Base-by-base conservation (phyloP, 208 protist species). In the Balamuthia mandrillaris region DNA sequence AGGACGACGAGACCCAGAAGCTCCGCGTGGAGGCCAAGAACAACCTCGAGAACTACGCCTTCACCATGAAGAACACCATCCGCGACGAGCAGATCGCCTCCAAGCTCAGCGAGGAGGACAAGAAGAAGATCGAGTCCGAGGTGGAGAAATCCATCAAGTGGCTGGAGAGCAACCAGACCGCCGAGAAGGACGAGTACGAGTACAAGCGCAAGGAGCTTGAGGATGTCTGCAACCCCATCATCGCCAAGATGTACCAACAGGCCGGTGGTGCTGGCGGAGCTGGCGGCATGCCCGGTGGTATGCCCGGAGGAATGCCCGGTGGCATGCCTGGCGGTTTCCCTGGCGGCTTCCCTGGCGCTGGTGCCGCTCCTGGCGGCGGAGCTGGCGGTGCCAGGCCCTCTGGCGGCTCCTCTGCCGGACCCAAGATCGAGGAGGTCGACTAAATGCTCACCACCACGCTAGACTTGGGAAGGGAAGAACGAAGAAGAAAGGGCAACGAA, bases 41-140 rank as follows among this genome's bases (percentile, higher is more conserved):
- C 86, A 49, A 45, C 18, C 91, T 96, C 44, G 95, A 97, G 88
- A 89, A 87, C 87, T 97, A 98, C 88, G 95, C 96, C 84, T 99
- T 98, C 96, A 94, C 92, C 45, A 92, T 99, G 81, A 93, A 95
- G 83, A 97, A 96, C 95, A 90, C 92, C 2, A 95, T 97, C 68
- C 93, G 96, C 83, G 96, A 98, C 85, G 84, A 89, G 45, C 91
- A 95, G 52, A 33, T 95, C 47, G 87, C 49, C 18, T 87, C 84
- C 78, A 96, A 96, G 93, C 24, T 97, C 1, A 52, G 49, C 37
- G 90, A 60, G 7, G 87, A 66, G 6, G 93, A 95, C 58, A 92
- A 92, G 83, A 83, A 93, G 49, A 88, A 91, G 10, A 90, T 97
- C 75, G 90, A 91, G 86, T 85, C 90, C n/a, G 89, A 90, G 12